A percentile compares a stretch with the other conserved stretches of the same genome.
Conservation (phyloP, 129 eudicot species). For the Glebionis coronaria region DNA sequence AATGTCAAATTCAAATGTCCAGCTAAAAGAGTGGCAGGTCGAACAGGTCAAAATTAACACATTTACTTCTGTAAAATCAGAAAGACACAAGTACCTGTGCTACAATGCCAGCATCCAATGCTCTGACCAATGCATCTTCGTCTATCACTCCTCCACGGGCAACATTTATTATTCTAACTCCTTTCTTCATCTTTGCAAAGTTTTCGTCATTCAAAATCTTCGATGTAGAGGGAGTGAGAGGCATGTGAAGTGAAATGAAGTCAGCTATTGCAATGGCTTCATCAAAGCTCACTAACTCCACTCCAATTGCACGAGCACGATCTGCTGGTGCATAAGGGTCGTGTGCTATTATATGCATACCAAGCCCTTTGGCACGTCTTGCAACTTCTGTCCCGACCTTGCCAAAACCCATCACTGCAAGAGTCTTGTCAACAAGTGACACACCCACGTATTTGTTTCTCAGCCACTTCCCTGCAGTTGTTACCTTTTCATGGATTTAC, state of each 20-base stretch:
- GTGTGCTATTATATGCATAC: conserved; percentile 92
- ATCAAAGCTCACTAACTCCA: conserved; percentile 84
- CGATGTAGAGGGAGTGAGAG: conserved; percentile 72
- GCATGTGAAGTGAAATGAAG: conserved; percentile 97
- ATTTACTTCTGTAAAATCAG: no score
- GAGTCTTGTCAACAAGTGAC: conserved; percentile 90
- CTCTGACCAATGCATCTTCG: conserved; percentile 81
- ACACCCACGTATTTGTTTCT: conserved; percentile 93
- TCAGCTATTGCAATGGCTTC: conserved; percentile 82
- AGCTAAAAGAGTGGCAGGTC: no score
- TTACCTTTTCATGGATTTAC: neutral
- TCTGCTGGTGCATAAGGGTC: conserved; percentile 97
- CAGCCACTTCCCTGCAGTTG: conserved; percentile 76
- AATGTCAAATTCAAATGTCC: no score
- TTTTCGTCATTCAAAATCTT: conserved; percentile 77
- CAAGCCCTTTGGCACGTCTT: conserved; percentile 92
- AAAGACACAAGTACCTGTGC: conserved; percentile 66
- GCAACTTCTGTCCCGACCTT: conserved; percentile 99
- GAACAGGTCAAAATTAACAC: no score
- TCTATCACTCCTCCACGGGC: conserved; percentile 99
- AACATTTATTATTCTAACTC: conserved; percentile 80
- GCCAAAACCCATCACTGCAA: conserved; percentile 93
- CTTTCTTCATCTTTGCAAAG: conserved; percentile 93
- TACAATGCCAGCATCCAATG: conserved; percentile 87
- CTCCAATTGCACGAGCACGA: conserved; percentile 94